Evolutionary conservation across 768 basidiomycete species (phyloP), one percentile per base, ranked within the genome.

Genomic region (Rhodocollybia butyracea): DNA sequence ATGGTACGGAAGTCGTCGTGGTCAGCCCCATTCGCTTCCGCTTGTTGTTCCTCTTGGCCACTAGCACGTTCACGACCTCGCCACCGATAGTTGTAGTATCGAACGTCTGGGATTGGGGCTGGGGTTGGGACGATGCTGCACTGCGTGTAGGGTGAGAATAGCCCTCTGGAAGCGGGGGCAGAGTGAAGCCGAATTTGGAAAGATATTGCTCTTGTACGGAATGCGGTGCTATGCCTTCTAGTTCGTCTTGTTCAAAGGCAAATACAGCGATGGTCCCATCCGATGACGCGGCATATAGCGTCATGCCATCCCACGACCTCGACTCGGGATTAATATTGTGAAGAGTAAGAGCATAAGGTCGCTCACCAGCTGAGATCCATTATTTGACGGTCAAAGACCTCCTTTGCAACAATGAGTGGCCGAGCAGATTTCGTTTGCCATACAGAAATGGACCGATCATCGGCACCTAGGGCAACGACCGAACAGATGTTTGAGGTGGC

Each of bases 381-480:
- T 46, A 98, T 91, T 61, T 95, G 91, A 56, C 95, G 75, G 52
- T 95, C 94, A 59, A 98, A 98, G 0, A 95, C 89, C 59, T 98
- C 94, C 64, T 91, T 88, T 0, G 94, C 86, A 2, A 98, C 96
- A 45, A 97, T 90, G 17, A 98, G 73, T 1, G 97, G 97, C 32
- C 91, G 81, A 2, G 90, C 91, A 0, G 86, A 84, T 60, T 94
- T 94, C 3, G 96, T 98, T 68, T 95, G 86, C 97, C 97, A 99
- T 7, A 99, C 84, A 3, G 94, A 97, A 27, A 99, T 85, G 5
- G 91, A 92, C 57, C 92, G 81, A 66, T 97, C 94, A 63, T 96
- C 94, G 0, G 94, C 93, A 31, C 95, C 94, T 13, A 99, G 80
- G 1, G 97, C 97, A 17, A 94, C 89, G 11, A 96, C 89, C 12